Percentiles rank a stretch among this genome's conserved stretches.
Conservation (phyloP, 768 basidiomycete species). For the Tricholoma sp. region DNA sequence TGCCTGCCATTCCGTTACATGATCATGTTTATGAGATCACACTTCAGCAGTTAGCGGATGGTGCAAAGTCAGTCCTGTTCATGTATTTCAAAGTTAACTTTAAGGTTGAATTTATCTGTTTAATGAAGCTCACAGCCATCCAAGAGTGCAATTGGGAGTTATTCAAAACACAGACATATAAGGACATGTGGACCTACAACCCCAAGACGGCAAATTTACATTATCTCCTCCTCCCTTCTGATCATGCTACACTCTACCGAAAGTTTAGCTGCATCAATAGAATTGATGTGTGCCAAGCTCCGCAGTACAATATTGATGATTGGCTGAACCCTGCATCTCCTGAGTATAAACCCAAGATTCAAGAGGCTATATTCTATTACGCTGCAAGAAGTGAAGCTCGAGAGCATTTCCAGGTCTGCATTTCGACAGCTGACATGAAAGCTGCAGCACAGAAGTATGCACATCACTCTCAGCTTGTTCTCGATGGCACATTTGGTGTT, state of each 20-base stretch:
- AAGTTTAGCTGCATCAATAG: neutral
- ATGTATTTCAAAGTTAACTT: no score
- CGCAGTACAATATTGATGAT: neutral
- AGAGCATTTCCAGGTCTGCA: conserved; percentile 21
- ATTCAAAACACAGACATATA: no score
- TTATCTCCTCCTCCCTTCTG: neutral
- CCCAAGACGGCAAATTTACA: neutral
- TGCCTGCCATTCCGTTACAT: neutral
- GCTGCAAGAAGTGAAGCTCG: neutral
- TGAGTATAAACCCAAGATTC: neutral
- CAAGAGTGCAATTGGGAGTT: no score
- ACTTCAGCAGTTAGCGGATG: neutral
- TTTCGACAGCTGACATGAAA: conserved; percentile 24
- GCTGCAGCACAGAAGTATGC: conserved; percentile 18
- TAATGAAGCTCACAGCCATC: no score
- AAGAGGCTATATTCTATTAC: neutral
- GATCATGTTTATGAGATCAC: no score
- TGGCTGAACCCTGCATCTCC: neutral
- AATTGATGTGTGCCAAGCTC: neutral
- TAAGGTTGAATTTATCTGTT: no score
- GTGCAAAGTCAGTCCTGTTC: no score
- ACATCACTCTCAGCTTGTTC: conserved; percentile 14
- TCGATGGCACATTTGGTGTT: no score
- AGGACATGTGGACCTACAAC: no score
- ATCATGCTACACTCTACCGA: neutral